Evolutionary conservation across 2,329 filamentous ascomycete species (phyloP).

Genomic region (Chaetomiaceae sp.): DNA sequence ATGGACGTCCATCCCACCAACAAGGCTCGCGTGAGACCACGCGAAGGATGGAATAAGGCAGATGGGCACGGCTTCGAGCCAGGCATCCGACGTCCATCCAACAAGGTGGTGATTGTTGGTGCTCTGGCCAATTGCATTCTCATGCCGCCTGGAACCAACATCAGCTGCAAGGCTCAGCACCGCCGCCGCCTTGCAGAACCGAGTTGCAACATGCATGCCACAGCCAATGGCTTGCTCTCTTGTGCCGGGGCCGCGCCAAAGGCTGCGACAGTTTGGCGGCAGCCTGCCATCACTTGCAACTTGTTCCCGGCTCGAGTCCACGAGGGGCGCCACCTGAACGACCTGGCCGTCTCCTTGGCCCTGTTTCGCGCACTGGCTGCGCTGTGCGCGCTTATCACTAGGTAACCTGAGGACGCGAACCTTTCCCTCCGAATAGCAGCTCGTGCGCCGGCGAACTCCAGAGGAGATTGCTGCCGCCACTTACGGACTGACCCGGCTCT

Average conservation of each 20-base stretch:
- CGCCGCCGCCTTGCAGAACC: constrained; percentile 6
- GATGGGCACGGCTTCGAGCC: too few species aligned
- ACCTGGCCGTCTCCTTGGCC: neutral
- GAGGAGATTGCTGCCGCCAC: neutral
- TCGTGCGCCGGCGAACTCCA: neutral
- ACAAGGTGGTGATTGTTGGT: too few species aligned
- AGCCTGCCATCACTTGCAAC: neutral
- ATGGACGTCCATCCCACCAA: too few species aligned
- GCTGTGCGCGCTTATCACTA: neutral
- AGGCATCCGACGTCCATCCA: too few species aligned
- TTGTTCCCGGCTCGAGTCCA: neutral
- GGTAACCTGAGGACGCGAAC: neutral
- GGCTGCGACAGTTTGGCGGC: neutral
- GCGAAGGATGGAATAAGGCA: too few species aligned
- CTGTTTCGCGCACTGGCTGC: neutral
- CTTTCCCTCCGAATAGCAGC: too few species aligned
- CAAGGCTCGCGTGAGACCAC: too few species aligned
- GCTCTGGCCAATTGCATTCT: too few species aligned
- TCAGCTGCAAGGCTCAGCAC: constrained; percentile 1
- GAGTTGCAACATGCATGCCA: neutral
- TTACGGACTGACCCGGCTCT: neutral
- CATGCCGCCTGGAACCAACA: constrained; percentile 2
- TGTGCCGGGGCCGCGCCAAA: neutral
- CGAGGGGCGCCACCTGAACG: neutral
- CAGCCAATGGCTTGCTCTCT: neutral